phyloP scores from a whole-genome alignment of 202 grass and related monocot genomes.

The Eragrostis tef region DNA sequence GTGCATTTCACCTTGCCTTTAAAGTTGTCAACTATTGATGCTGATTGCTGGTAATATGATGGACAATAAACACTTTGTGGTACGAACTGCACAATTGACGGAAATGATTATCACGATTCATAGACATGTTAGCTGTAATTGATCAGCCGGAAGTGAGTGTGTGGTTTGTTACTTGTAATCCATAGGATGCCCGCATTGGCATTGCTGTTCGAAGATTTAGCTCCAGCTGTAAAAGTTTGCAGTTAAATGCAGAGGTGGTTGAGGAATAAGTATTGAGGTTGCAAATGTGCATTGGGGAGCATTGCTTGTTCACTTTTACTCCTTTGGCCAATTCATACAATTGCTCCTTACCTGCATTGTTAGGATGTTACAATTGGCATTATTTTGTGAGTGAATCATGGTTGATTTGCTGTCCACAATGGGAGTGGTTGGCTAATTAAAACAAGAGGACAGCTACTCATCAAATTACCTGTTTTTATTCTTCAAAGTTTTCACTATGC shows the following conservation, averaged over 20 bases:
- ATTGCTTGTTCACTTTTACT: conserved; percentile 27
- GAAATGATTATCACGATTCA: background rate
- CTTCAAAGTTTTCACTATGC: background rate
- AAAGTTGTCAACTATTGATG: background rate
- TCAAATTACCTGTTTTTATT: conserved; percentile 8
- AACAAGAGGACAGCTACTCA: conserved; percentile 10
- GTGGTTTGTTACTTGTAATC: background rate
- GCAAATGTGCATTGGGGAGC: conserved; percentile 12
- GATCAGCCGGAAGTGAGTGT: background rate
- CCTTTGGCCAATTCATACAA: conserved; percentile 23
- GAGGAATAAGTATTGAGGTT: conserved; percentile 1
- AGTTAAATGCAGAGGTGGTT: conserved; percentile 11
- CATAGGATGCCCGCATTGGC: background rate
- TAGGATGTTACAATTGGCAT: conserved; percentile 45
- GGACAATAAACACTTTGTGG: background rate
- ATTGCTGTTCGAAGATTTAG: background rate
- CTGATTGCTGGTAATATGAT: background rate
- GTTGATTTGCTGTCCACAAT: conserved; percentile 36
- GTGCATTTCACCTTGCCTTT: background rate
- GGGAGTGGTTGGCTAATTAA: conserved; percentile 41
- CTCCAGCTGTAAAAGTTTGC: conserved; percentile 18
- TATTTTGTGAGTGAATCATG: conserved; percentile 32
- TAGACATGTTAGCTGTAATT: background rate
- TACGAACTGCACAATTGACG: background rate
- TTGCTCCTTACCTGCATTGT: conserved; percentile 37